Evolutionary conservation across 352 stramenopile genomes (phyloP).

Genomic region (Phytophthora idaei): DNA sequence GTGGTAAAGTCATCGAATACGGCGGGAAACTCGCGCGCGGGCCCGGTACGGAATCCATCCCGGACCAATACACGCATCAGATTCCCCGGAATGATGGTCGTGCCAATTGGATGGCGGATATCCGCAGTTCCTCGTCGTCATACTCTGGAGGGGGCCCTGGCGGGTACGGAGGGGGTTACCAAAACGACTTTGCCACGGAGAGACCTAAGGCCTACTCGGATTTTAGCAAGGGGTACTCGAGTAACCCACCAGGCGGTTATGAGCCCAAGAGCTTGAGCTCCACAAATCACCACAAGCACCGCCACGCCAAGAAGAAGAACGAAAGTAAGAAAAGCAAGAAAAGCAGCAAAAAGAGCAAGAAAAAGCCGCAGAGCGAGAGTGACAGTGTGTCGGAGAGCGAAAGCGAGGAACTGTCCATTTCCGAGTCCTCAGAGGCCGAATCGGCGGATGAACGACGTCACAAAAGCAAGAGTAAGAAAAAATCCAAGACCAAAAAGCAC

Average conservation of each 20-base stretch:
- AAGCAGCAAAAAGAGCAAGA: conserved; percentile 39
- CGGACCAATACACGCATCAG: conserved; percentile 47
- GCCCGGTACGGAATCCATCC: conserved; percentile 48
- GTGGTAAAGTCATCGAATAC: conserved; percentile 77
- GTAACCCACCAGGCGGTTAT: conserved; percentile 12
- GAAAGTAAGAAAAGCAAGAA: conserved; percentile 46
- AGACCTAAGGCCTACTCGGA: conserved; percentile 64
- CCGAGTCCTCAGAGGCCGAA: conserved; percentile 39
- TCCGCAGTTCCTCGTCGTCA: conserved; percentile 56
- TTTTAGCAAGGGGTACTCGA: conserved; percentile 15
- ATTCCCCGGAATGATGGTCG: conserved; percentile 71
- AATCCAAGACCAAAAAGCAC: conserved; percentile 41
- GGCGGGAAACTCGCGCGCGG: conserved; percentile 59
- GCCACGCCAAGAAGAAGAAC: conserved; percentile 52
- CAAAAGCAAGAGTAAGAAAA: conserved; percentile 42
- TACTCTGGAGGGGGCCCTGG: conserved; percentile 10
- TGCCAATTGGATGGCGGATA: conserved; percentile 81
- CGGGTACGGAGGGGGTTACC: conserved; percentile 42
- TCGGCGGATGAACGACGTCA: conserved; percentile 31
- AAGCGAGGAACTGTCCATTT: conserved; percentile 22
- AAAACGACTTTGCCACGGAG: conserved; percentile 79
- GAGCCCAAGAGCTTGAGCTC: conserved; percentile 17
- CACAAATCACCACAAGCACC: conserved; percentile 24
- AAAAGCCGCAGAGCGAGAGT: conserved; percentile 31
- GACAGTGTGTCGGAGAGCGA: conserved; percentile 29